Evolutionary conservation across 129 eudicot genomes (phyloP).

Genomic region (Centaurea solstitialis): DNA sequence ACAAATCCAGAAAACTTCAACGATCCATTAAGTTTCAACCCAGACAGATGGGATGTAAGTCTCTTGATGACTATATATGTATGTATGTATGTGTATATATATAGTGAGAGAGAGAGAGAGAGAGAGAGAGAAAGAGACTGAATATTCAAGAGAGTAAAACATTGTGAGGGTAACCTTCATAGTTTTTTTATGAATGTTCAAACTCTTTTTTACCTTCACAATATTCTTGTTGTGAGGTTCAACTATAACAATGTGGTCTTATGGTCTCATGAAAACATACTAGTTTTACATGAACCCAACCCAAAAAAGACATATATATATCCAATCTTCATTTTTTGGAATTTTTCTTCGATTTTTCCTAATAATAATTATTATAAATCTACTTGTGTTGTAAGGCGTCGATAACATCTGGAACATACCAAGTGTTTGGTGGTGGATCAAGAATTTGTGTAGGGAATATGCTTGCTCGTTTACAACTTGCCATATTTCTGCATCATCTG

Average conservation of each 20-base stretch:
- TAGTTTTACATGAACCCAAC: no score
- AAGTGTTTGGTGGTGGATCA: slow-evolving; percentile 45
- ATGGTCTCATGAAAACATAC: no score
- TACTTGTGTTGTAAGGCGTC: slow-evolving; percentile 21
- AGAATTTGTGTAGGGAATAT: slow-evolving; percentile 50
- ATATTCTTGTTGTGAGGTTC: no score
- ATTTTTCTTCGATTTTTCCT: not conserved
- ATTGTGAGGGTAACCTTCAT: no score
- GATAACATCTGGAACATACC: slow-evolving; percentile 38
- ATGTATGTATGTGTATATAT: no score
- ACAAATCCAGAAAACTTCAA: slow-evolving; percentile 49
- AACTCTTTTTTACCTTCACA: no score
- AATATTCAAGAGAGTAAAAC: no score
- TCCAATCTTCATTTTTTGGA: not conserved
- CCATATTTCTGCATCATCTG: slow-evolving; percentile 47
- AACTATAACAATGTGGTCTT: no score
- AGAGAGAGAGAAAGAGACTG: no score
- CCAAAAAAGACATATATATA: no score
- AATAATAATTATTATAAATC: not conserved
- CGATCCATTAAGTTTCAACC: slow-evolving; percentile 50
- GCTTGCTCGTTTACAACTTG: slow-evolving; percentile 51
- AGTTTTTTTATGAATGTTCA: no score
- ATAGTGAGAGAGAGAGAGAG: no score
- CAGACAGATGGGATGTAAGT: slow-evolving; percentile 64
- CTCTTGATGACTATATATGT: not conserved